These are phyloP conservation scores for Friedmanniomyces endolithicus DNA, from an alignment of 495 filamentous ascomycete genomes.

Conservation along the genomic window DNA sequence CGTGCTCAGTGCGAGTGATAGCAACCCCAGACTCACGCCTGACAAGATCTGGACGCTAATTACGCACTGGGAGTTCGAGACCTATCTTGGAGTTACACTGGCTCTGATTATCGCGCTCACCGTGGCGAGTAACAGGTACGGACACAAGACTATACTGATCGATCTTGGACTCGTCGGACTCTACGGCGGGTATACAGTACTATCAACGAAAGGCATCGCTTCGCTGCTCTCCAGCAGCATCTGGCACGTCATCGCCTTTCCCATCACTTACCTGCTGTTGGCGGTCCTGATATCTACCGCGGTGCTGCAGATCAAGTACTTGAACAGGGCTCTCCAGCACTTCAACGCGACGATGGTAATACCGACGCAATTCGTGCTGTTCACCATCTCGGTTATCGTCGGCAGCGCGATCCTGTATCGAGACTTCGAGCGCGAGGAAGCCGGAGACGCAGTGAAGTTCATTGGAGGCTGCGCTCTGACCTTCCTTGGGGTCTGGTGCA, in stretches of 20 bases:
- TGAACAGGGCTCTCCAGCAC: conserved; percentile 85
- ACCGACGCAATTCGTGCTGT: conserved; percentile 90
- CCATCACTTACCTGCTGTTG: conserved; percentile 74
- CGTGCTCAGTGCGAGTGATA: conserved; percentile 78
- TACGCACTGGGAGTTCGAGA: conserved; percentile 77
- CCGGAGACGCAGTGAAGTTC: conserved; percentile 64
- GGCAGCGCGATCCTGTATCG: conserved; percentile 86
- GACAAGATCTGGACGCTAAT: conserved; percentile 84
- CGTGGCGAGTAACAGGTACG: conserved; percentile 71
- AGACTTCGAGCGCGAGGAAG: conserved; percentile 73
- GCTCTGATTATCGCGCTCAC: conserved; percentile 60
- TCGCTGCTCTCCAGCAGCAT: conserved; percentile 84
- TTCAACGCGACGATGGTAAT: conserved; percentile 98
- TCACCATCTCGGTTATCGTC: conserved; percentile 88
- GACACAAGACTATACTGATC: conserved; percentile 72
- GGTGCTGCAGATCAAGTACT: conserved; percentile 86
- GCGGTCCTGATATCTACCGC: conserved; percentile 70
- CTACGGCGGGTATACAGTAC: conserved; percentile 92
- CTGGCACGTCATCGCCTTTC: conserved; percentile 76
- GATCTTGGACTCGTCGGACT: conserved; percentile 86
- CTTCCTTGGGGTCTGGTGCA: conserved; percentile 87
- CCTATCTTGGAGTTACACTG: conserved; percentile 69
- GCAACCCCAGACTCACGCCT: conserved; percentile 82
- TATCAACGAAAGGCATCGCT: conserved; percentile 92
- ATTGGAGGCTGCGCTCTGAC: conserved; percentile 79